phyloP scores from a whole-genome alignment of 139 green algal genomes.

The Picochlorum costavermella region DNA sequence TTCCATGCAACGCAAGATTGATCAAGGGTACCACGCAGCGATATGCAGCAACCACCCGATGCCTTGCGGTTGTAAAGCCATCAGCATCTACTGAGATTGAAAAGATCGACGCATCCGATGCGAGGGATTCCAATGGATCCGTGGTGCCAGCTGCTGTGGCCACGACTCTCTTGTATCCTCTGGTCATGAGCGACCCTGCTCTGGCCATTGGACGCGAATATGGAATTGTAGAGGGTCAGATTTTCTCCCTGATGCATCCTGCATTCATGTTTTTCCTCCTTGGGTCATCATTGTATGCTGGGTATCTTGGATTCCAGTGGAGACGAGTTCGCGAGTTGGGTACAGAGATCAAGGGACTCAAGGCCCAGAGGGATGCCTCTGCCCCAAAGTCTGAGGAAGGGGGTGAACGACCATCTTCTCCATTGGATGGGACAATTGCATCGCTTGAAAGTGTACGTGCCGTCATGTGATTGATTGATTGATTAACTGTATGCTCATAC shows the following conservation, averaged over 20 bases:
- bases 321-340: constrained; percentile 41
- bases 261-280: constrained; percentile 78
- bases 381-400: constrained; percentile 24
- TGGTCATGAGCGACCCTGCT: not conserved
- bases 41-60: too few species aligned
- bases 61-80: too few species aligned
- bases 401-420: constrained; percentile 29
- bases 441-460: constrained; percentile 64
- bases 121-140: too few species aligned
- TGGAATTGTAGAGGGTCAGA: constrained; percentile 22
- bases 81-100: too few species aligned
- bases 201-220: constrained; percentile 8
- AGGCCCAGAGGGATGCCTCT: constrained; percentile 49
- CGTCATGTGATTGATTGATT: constrained; percentile 8
- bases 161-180: not conserved
- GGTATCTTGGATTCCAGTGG: constrained; percentile 86
- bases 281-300: constrained; percentile 64
- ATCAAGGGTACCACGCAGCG: too few species aligned
- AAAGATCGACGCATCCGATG: too few species aligned
- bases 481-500: not conserved
- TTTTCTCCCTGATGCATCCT: constrained; percentile 65
- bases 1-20: too few species aligned
- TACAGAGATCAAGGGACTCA: constrained; percentile 66
- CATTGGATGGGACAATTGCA: constrained; percentile 47
- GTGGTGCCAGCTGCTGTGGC: too few species aligned